Conservation (phyloP, 345 rosid genomes). For the Sapria himalayana region DNA sequence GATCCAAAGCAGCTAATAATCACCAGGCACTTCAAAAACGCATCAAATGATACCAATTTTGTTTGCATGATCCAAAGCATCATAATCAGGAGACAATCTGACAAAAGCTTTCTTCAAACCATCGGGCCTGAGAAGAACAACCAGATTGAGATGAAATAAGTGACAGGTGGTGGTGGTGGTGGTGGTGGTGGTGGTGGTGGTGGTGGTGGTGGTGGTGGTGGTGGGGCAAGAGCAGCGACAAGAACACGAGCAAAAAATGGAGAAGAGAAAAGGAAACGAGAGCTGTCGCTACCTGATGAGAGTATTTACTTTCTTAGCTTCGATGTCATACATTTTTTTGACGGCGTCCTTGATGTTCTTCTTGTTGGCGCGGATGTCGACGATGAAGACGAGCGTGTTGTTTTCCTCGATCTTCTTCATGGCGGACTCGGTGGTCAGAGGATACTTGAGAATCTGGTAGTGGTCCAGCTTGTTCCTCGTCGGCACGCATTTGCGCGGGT, state of each 20-base stretch:
- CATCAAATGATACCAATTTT: conserved; percentile 77
- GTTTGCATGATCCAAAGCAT: conserved; percentile 94
- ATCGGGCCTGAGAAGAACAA: conserved; percentile 77
- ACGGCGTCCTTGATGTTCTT: conserved; percentile 85
- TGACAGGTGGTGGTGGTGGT: no score
- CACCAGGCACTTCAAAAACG: no score
- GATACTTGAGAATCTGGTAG: conserved; percentile 73
- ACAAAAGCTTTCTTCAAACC: conserved; percentile 91
- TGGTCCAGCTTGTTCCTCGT: conserved; percentile 89
- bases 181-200: no score
- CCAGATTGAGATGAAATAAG: no score
- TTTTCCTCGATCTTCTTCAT: conserved; percentile 95
- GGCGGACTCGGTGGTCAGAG: conserved; percentile 80
- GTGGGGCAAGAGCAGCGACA: no score
- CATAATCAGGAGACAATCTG: conserved; percentile 75
- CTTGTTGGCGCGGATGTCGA: conserved; percentile 83
- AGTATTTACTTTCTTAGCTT: conserved; percentile 86
- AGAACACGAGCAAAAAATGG: no score
- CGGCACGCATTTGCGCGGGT: conserved; percentile 59
- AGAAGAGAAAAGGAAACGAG: no score
- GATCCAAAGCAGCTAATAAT: no score
- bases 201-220: no score
- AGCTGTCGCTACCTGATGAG: conserved; percentile 79
- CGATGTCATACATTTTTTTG: conserved; percentile 88
- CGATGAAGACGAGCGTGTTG: conserved; percentile 89